Evolutionary conservation across 495 filamentous ascomycete genomes (phyloP), one percentile per base, ranked within the genome.

Genomic region (Staphylotrichum tortipilum): DNA sequence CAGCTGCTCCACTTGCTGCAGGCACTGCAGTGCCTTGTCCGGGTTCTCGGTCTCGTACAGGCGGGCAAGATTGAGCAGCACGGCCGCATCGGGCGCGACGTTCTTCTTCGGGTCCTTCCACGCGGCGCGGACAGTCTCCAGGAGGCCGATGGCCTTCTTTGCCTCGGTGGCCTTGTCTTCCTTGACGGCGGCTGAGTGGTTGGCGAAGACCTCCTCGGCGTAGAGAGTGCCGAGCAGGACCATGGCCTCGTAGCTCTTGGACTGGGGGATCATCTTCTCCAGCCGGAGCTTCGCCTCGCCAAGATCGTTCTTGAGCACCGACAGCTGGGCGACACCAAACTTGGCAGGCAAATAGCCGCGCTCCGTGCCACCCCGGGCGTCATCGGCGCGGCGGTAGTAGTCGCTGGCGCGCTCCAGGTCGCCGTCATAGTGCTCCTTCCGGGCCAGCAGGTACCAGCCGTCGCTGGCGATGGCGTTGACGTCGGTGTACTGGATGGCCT

Each of bases 381-480:
- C 82, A 62, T 98, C 94, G 2, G 94, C 87, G 51, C 86, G 82
- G 31, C 79, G 77, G 65, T 97, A 98, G 62, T 80, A 92, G 47
- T 94, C 87, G 10, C 71, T 73, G 6, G 92, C 89, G 35, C 76
- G 80, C 10, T 81, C 68, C 18, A 74, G 58, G 43, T 95, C 81
- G 19, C 80, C 77, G 17, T 65, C 66, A 34, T 85, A 86, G 66
- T 98, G 92, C 52, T 86, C 83, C 60, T 94, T 95, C 37, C 89
- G 76, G 11, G 87, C 92, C 12, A 97, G 80, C 4, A 95, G 69
- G 67, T 95, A 97, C 89, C 89, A 96, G 18, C 91, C 92, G 59
- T 98, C 92, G 63, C 89, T 95, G 2, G 90, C 90, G 62, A 97
- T 86, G 11, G 87, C 84, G 65, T 94, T 90, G 53, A 96, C 89